Evolutionary conservation across 2,329 filamentous ascomycete species (phyloP).

Genomic region (Hypoxylon sp.): DNA sequence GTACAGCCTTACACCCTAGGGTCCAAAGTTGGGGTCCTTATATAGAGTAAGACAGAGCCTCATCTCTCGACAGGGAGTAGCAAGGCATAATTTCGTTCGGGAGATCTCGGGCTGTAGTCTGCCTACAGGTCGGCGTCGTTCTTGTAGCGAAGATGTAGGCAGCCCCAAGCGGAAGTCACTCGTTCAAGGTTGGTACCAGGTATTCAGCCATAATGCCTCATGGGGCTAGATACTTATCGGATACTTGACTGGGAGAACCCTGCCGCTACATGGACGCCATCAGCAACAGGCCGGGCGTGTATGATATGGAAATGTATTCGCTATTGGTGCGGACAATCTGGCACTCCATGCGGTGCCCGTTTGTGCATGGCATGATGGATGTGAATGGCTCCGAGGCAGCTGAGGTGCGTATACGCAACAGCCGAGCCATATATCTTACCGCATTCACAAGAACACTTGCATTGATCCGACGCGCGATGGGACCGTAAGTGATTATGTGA

Average conservation of each 20-base stretch:
- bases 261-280: not conserved
- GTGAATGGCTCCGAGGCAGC: not conserved
- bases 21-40: not conserved
- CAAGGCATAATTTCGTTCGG: conserved; percentile 6
- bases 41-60: conserved; percentile 5
- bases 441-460: not conserved
- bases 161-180: not conserved
- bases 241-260: not conserved
- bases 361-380: not conserved
- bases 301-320: not conserved
- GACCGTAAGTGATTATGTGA: not conserved
- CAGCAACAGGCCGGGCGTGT: not conserved
- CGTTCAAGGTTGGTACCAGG: not conserved
- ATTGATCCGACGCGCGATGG: not conserved
- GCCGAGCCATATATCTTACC: not conserved
- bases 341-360: not conserved
- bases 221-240: not conserved
- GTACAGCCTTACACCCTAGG: not conserved
- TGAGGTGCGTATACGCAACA: conserved; percentile 10
- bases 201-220: not conserved
- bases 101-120: conserved; percentile 2
- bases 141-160: not conserved
- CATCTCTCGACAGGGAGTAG: not conserved
- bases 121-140: not conserved
- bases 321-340: conserved; percentile 7